Base-by-base conservation (phyloP, 2,329 filamentous ascomycete genomes). In the Clonostachys rhizophaga region DNA sequence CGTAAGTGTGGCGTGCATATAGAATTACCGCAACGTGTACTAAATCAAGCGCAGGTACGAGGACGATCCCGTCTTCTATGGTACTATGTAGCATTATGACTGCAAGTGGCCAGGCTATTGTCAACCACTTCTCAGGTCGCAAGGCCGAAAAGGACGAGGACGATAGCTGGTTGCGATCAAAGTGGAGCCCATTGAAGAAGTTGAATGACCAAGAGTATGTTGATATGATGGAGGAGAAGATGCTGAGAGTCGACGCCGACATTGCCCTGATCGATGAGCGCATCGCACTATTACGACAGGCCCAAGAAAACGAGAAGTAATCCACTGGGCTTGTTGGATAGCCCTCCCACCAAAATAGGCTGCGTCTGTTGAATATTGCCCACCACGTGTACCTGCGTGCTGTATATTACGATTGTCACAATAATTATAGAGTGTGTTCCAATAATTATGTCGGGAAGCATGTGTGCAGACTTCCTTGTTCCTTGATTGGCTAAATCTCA, bases 251-350 rank as follows among this genome's bases (percentile, higher is more conserved):
- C 4, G 85, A 94, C 53, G 86, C 81, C 1, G 86, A 92, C 51
- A 90, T 94, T 63, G 83, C 87, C 0, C 64, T 94, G 6, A 73
- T 92, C 35, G 87, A 94, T 57, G 89, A 92, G 46, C 83, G 81
- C 58, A 88, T 94, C 54, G 76, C 60, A 2, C 63, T 66, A 41
- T 45, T 73, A 17, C 52, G 55, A 46, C 9, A 36, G 34, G 18
- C 9, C 11, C 7, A 39, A 39, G 17, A 18, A 18, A 39, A 39
- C 8, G 24, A 30, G 24, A 30, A 30, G 9, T 30, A 10, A 30
- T 30, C 24, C 24, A 9, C 9, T 30, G 24, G 24, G 8, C 8
- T 9, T 30, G 24, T 30, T 30, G 24, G 24, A 30, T 9, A 30
- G 4, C 24, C 24, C 24, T 30, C 24, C 24, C 24, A 24, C 24